Evolutionary conservation across 2,329 filamentous ascomycete species (phyloP).

Genomic region (Leptographium lundbergii): DNA sequence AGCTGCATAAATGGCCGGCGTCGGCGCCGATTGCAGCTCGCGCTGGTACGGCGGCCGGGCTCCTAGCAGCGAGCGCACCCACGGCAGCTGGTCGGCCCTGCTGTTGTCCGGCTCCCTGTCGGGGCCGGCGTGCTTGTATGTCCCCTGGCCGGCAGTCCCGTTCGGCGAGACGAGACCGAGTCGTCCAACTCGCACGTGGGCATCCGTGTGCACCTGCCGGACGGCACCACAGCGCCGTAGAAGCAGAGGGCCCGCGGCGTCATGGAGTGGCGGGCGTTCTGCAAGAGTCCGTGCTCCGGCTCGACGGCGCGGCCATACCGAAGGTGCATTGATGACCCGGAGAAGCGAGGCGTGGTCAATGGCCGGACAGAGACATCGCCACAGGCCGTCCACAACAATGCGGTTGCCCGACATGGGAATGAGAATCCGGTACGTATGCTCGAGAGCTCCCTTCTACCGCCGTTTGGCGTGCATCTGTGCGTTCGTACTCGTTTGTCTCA

Average conservation of each 20-base stretch:
- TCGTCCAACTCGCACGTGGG: slow-evolving; percentile 4
- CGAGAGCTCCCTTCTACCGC: not conserved
- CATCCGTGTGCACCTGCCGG: slow-evolving; percentile 2
- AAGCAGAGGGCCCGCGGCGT: not conserved
- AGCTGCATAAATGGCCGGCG: slow-evolving; percentile 18
- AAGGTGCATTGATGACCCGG: slow-evolving; percentile 16
- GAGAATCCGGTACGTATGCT: not conserved
- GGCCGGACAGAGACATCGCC: slow-evolving; percentile 50
- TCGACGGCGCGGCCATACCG: not conserved
- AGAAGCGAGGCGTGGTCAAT: slow-evolving; percentile 28
- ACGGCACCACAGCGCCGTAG: not conserved
- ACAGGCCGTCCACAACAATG: slow-evolving; percentile 43
- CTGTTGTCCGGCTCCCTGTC: not conserved
- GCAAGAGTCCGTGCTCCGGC: not conserved
- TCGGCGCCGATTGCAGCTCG: slow-evolving; percentile 7
- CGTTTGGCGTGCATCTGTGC: not conserved
- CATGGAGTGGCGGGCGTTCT: not conserved
- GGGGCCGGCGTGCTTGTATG: not conserved
- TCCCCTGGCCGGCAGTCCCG: slow-evolving; percentile 3
- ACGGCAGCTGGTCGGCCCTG: not conserved
- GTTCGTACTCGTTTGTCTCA: not conserved
- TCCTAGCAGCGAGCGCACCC: slow-evolving; percentile 3
- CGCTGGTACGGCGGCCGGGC: slow-evolving; percentile 7
- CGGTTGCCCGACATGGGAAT: slow-evolving; percentile 16
- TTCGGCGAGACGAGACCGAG: not conserved